Evolutionary conservation across 1,139 yeast genomes (phyloP).

Genomic region (Magnusiomyces fungicola): DNA sequence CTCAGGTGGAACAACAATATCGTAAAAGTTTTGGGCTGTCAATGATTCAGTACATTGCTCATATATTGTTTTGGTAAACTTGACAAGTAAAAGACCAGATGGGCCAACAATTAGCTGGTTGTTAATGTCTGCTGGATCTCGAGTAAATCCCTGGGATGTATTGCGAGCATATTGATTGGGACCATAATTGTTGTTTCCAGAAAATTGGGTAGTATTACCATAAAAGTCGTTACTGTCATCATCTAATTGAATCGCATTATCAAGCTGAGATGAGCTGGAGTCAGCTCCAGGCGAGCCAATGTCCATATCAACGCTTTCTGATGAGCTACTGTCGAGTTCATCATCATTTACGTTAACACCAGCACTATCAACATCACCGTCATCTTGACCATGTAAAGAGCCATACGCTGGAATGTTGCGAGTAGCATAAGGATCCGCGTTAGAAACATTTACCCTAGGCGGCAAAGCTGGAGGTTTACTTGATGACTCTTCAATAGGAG

Average conservation of each 20-base stretch:
- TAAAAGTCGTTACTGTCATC: not conserved
- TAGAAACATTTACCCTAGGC: not conserved
- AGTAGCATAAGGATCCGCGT: not conserved
- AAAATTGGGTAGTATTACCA: not conserved
- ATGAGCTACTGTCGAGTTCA: not conserved
- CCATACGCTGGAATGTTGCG: no score
- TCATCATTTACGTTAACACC: not conserved
- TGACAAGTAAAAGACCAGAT: not conserved
- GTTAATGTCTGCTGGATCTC: not conserved
- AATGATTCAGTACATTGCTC: not conserved
- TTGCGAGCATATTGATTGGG: not conserved
- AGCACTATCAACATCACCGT: not conserved
- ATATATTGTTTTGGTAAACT: not conserved
- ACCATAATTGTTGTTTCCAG: not conserved
- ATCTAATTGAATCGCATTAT: not conserved
- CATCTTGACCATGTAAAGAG: no score
- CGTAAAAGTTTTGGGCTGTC: constrained; percentile 5
- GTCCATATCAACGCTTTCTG: not conserved
- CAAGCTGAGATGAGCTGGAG: not conserved
- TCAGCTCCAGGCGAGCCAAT: not conserved
- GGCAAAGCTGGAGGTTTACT: not conserved
- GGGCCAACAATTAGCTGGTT: constrained; percentile 3
- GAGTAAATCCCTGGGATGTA: not conserved
- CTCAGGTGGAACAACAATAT: constrained; percentile 34
- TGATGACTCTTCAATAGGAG: not conserved